These are phyloP conservation scores for Mycena metata DNA, from an alignment of 768 basidiomycete genomes.

Conservation along the genomic window DNA sequence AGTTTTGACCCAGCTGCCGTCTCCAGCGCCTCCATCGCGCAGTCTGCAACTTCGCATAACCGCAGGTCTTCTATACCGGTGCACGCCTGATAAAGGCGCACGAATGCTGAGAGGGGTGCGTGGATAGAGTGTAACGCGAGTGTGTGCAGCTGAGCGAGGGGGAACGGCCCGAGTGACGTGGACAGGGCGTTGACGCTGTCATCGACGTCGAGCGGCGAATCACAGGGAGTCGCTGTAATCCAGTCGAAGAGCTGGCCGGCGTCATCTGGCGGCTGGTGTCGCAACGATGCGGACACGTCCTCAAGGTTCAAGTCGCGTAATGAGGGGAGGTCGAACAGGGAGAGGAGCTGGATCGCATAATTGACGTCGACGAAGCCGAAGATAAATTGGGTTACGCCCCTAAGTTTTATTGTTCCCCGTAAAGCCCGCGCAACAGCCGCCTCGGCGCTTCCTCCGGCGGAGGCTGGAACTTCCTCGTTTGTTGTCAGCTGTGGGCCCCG, in stretches of 20 bases:
- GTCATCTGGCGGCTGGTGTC: slow-evolving; percentile 50
- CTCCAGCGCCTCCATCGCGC: background rate
- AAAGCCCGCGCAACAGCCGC: background rate
- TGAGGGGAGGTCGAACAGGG: slow-evolving; percentile 53
- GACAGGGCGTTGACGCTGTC: slow-evolving; percentile 6
- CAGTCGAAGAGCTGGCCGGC: slow-evolving; percentile 53
- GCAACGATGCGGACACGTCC: slow-evolving; percentile 58
- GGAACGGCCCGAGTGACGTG: slow-evolving; percentile 37
- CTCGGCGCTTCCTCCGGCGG: no score
- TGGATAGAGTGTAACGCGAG: slow-evolving; percentile 50
- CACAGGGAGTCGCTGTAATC: slow-evolving; percentile 37
- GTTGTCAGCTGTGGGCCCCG: slow-evolving; percentile 64
- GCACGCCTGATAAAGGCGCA: slow-evolving; percentile 45
- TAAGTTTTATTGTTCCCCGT: slow-evolving; percentile 43
- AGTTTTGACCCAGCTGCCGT: no score
- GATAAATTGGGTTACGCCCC: slow-evolving; percentile 49
- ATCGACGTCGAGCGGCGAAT: background rate
- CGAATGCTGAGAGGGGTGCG: slow-evolving; percentile 38
- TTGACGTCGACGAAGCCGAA: slow-evolving; percentile 61
- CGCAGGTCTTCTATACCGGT: slow-evolving; percentile 43
- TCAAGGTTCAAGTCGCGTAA: slow-evolving; percentile 58
- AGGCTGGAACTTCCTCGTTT: no score
- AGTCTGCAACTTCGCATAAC: slow-evolving; percentile 35
- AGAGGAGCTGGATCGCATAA: slow-evolving; percentile 55
- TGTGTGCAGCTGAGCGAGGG: slow-evolving; percentile 42